These are phyloP conservation scores for Botrytis fragariae DNA, from an alignment of 2,329 filamentous ascomycete species.

Conservation along the genomic window DNA sequence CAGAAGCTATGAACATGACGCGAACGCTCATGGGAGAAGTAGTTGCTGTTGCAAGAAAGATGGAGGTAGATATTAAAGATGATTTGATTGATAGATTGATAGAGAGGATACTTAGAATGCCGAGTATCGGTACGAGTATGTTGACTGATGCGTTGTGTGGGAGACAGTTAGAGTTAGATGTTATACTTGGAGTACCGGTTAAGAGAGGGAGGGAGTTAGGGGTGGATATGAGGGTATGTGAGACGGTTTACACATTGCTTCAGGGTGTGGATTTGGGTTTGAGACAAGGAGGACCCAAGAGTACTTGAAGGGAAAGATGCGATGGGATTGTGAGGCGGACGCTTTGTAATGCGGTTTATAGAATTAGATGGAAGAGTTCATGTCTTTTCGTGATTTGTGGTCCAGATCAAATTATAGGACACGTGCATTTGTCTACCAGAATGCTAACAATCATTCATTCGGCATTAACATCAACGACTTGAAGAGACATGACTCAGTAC, in stretches of 20 bases:
- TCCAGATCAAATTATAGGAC: not conserved
- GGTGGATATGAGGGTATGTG: constrained; percentile 51
- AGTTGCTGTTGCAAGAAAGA: constrained; percentile 53
- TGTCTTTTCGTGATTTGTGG: not conserved
- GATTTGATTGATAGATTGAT: constrained; percentile 48
- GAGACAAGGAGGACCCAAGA: not conserved
- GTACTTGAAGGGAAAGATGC: not conserved
- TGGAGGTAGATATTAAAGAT: constrained; percentile 48
- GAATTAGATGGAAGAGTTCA: not conserved
- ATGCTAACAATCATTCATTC: not conserved
- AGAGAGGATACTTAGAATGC: constrained; percentile 48
- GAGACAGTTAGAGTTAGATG: constrained; percentile 58
- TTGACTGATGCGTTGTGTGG: constrained; percentile 56
- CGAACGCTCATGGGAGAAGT: constrained; percentile 51
- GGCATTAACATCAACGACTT: not conserved
- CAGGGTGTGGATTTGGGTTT: constrained; percentile 29
- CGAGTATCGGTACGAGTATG: constrained; percentile 51
- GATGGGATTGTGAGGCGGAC: not conserved
- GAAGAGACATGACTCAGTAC: not conserved
- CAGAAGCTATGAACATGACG: constrained; percentile 49
- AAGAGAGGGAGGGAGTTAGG: constrained; percentile 53
- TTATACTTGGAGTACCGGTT: constrained; percentile 60
- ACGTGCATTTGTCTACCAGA: not conserved
- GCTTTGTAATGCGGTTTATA: not conserved
- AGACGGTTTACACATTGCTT: constrained; percentile 40